Evolutionary conservation across 2,329 filamentous ascomycete species (phyloP).

Genomic region (Sporothrix dimorphospora): DNA sequence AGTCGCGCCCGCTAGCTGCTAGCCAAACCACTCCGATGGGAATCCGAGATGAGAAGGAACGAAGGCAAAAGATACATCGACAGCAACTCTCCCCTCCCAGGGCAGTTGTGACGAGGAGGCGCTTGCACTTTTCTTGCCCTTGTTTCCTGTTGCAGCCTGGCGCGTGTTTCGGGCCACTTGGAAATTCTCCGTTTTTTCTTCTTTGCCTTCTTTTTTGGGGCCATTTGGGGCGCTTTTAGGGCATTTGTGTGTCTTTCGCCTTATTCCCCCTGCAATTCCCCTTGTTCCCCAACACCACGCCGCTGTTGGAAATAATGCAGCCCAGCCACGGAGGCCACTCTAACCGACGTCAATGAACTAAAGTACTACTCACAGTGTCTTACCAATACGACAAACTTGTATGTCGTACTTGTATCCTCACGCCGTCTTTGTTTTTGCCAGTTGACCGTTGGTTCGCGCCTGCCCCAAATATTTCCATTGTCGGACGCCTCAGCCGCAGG

Average conservation of each 20-base stretch:
- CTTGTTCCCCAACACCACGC: neutral
- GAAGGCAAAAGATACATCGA: neutral
- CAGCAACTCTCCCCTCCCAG: neutral
- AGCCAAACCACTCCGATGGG: constrained; percentile 20
- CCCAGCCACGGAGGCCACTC: neutral
- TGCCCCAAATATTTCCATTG: neutral
- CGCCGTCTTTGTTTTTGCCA: neutral
- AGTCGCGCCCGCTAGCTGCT: neutral
- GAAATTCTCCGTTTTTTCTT: constrained; percentile 32
- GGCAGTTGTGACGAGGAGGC: neutral
- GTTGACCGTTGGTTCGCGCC: neutral
- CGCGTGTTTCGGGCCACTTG: constrained; percentile 20
- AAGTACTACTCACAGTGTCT: no score
- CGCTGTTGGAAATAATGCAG: neutral
- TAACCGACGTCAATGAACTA: no score
- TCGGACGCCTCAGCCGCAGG: constrained; percentile 2
- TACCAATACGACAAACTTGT: no score
- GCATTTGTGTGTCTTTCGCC: neutral
- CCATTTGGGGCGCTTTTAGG: neutral
- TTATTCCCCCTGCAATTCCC: constrained; percentile 7
- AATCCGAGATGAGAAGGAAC: constrained; percentile 9
- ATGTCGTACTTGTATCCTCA: neutral
- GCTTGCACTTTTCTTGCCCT: neutral
- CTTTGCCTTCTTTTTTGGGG: neutral
- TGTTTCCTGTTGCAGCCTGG: constrained; percentile 23